Evolutionary conservation across 371 early-diverging fungal species (phyloP).

Genomic region (Sporodiniella umbellata): DNA sequence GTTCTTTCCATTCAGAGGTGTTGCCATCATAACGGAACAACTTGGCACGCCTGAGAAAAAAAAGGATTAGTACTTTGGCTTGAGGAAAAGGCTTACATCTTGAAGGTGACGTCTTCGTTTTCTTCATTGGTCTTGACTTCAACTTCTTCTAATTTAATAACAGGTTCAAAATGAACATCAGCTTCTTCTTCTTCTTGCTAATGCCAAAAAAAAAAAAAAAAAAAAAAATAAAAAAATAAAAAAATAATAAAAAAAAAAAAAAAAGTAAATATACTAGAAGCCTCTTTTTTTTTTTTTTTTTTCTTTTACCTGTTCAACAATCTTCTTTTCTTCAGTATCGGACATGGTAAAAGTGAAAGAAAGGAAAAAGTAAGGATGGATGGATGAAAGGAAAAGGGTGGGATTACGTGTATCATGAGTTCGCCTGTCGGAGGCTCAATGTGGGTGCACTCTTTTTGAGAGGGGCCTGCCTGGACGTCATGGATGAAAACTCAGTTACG

Average conservation of each 20-base stretch:
- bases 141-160: slow-evolving; percentile 90
- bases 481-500: too few species aligned
- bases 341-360: slow-evolving; percentile 16
- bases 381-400: slow-evolving; percentile 17
- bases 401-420: not conserved
- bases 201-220: not conserved
- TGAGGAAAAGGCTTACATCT: slow-evolving; percentile 73
- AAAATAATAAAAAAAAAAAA: not conserved
- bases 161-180: slow-evolving; percentile 96
- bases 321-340: slow-evolving; percentile 33
- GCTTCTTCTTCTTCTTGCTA: slow-evolving; percentile 73
- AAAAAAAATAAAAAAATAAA: not conserved
- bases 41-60: slow-evolving; percentile 84
- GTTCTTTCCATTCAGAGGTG: slow-evolving; percentile 96
- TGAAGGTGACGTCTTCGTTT: slow-evolving; percentile 89
- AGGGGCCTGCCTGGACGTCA: too few species aligned
- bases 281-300: not conserved
- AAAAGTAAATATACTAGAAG: too few species aligned
- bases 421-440: too few species aligned
- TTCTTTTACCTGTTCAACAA: slow-evolving; percentile 28
- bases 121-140: slow-evolving; percentile 95
- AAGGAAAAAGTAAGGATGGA: slow-evolving; percentile 13
- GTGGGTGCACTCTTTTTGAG: not conserved
- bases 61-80: not conserved
- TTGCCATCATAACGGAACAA: slow-evolving; percentile 94